phyloP scores from a whole-genome alignment of 2,329 filamentous ascomycete genomes.

The Aschersonia sp. region DNA sequence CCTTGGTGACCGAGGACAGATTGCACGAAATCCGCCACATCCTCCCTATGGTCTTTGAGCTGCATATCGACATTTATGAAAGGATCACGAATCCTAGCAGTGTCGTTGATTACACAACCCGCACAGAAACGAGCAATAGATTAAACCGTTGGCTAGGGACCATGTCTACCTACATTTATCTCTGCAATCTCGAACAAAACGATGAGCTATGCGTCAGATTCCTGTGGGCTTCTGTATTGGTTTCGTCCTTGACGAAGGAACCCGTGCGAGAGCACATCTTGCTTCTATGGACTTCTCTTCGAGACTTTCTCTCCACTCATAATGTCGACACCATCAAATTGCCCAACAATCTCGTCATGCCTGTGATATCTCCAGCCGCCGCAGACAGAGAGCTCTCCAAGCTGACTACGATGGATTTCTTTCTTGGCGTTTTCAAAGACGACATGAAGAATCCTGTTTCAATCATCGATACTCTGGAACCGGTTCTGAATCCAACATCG shows the following conservation, averaged over 20 bases:
- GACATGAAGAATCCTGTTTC: constrained; percentile 67
- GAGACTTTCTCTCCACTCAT: constrained; percentile 31
- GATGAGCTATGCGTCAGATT: constrained; percentile 34
- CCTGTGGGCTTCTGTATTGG: constrained; percentile 41
- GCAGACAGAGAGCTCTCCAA: constrained; percentile 85
- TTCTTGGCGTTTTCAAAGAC: constrained; percentile 75
- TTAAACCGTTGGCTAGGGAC: constrained; percentile 37
- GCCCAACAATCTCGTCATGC: constrained; percentile 78
- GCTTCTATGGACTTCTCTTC: constrained; percentile 42
- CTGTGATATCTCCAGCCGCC: constrained; percentile 67
- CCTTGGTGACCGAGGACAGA: constrained; percentile 9
- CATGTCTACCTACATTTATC: constrained; percentile 28
- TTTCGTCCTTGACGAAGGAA: constrained; percentile 35
- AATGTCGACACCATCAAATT: constrained; percentile 38
- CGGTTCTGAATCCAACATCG: constrained; percentile 64
- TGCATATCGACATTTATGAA: constrained; percentile 47
- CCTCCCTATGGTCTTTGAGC: constrained; percentile 44
- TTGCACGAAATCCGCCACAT: constrained; percentile 25
- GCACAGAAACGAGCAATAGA: constrained; percentile 32
- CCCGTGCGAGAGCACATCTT: constrained; percentile 41
- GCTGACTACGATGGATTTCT: constrained; percentile 92
- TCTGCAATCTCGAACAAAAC: constrained; percentile 16
- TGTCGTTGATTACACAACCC: constrained; percentile 32
- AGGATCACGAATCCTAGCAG: constrained; percentile 42
- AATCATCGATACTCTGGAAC: constrained; percentile 84